Conservation (phyloP, 257 asterid species). For the Lycium ferocissimum region DNA sequence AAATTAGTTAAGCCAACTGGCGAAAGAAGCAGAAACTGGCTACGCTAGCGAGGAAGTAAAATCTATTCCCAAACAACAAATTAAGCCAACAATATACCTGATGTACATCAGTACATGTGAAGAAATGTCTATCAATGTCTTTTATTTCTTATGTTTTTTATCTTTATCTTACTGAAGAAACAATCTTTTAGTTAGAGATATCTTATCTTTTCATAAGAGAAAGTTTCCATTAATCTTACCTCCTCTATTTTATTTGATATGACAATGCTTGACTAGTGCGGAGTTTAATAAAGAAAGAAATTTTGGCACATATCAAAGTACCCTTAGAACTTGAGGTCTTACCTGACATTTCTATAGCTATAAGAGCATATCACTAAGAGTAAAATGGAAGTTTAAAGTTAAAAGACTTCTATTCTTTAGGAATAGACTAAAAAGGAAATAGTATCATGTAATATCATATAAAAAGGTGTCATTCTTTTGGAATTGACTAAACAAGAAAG, state of each 20-base stretch:
- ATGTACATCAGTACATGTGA: too few species aligned
- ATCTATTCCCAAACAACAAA: background rate
- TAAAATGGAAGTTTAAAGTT: background rate
- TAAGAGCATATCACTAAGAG: background rate
- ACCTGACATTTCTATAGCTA: background rate
- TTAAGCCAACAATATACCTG: background rate
- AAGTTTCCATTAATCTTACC: background rate
- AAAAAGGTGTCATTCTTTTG: background rate
- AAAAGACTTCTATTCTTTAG: background rate
- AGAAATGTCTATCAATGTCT: background rate
- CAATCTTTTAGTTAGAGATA: conserved; percentile 2
- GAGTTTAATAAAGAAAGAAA: background rate
- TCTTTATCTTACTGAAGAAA: background rate
- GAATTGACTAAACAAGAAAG: background rate
- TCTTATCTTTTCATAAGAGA: background rate
- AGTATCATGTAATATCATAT: background rate
- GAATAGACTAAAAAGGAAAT: background rate
- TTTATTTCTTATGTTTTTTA: background rate
- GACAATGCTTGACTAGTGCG: background rate
- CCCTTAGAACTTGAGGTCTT: background rate
- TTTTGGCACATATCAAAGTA: background rate
- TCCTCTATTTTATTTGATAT: background rate
- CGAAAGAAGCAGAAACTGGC: background rate
- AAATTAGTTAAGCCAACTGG: conserved; percentile 13
- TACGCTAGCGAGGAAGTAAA: background rate